Conservation (phyloP, 208 protist genomes). For the Herpetomonas samuelpessoai region DNA sequence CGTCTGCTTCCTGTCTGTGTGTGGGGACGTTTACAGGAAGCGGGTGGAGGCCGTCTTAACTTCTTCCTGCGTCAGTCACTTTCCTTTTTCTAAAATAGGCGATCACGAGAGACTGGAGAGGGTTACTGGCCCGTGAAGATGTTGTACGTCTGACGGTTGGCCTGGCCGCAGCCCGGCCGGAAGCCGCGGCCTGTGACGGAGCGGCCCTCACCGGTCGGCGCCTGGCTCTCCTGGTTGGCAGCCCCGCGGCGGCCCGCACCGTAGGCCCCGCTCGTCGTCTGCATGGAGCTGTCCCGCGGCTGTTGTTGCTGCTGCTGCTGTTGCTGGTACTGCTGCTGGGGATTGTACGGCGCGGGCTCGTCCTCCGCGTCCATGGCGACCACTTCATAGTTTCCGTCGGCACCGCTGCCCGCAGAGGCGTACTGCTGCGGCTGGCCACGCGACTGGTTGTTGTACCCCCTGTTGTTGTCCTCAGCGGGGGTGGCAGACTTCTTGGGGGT, state of each 20-base stretch:
- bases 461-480: conserved; percentile 3
- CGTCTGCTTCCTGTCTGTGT: no score
- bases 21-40: no score
- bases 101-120: no score
- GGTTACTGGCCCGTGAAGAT: conserved; percentile 82
- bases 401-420: background rate
- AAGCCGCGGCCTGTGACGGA: conserved; percentile 46
- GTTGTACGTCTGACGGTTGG: conserved; percentile 85
- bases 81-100: no score
- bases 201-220: conserved; percentile 2
- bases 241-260: background rate
- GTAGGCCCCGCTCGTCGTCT: background rate
- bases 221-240: conserved; percentile 6
- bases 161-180: conserved; percentile 68
- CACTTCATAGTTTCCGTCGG: background rate
- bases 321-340: conserved; percentile 20
- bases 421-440: background rate
- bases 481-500: background rate
- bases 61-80: no score
- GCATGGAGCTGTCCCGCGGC: conserved; percentile 1
- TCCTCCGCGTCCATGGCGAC: background rate
- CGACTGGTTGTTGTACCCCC: no score
- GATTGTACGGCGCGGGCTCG: conserved; percentile 1
- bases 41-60: no score
- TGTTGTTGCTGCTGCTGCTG: conserved; percentile 16